Base-by-base conservation (phyloP, 495 filamentous ascomycete species). In the Beverwykella pulmonaria region DNA sequence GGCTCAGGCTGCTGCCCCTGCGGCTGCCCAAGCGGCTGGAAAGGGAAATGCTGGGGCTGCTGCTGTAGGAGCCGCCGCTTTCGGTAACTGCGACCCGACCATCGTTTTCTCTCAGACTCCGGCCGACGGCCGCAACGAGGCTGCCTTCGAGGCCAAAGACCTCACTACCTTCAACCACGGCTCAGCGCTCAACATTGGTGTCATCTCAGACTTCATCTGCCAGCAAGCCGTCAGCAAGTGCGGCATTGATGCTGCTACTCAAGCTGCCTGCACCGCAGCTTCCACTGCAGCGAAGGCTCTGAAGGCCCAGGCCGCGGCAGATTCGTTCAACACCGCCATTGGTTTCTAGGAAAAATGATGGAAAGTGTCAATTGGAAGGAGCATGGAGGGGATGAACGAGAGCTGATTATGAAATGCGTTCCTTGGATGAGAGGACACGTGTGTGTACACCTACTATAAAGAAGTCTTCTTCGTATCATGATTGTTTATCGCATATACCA, bases 171-270 rank as follows among this genome's bases (percentile, higher is more conserved):
- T 87, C 79, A 79, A 79, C 67, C 86, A 88, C 74, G 85, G 83
- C 19, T 82, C 82, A 2, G 83, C 84, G 0, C 77, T 82, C 32
- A 82, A 82, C 56, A 86, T 87, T 64, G 74, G 74, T 22, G 76
- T 86, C 61, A 83, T 86, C 52, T 79, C 79, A 8, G 68, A 74
- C 63, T 84, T 87, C 72, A 84, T 87, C 68, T 88, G 85, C 75
- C 70, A 77, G 41, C 81, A 81, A 57, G 77, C 88, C 15, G 56
- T 63, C 3, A 80, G 75, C 76, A 76, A 78, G 29, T 89, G 86
- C 71, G 77, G 83, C 61, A 85, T 84, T 19, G 61, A 73, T 10
- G 76, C 73, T 26, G 80, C 70, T 9, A 78, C 82, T 1, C 76
- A 86, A 20, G 63, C 77, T 25, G 73, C 76, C 22, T 87, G 85